Base-by-base conservation (phyloP, 441 rosid species). In the Raphanus hybrid region DNA sequence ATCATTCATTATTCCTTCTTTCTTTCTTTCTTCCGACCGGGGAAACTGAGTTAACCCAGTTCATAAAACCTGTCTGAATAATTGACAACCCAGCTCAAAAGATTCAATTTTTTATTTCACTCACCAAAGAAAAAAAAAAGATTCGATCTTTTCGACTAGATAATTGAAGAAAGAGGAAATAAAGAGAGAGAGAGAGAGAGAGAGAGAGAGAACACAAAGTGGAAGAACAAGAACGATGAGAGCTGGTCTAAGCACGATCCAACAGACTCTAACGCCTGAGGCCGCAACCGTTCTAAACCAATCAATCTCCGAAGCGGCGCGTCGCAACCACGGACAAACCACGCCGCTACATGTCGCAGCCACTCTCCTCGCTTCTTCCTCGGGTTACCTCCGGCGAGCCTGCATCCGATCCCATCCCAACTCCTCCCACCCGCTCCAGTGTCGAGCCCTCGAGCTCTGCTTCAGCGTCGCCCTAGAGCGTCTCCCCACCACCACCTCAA, bases 391-490 rank as follows among this genome's bases (percentile, higher is more conserved):
- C 78, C 86, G 99, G 34, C 99, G 91, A 82, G 98, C 99, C 0
- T 95, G 99, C 71, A 91, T 93, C 80, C 91, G 92, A 82, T 90
- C 99, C 0, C 99, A 95, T 71, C 98, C 98, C 6, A 95, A 95
- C 74, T 95, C 99, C 0, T 95, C 99, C 0, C 98, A 95, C 69
- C 99, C 99, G 0, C 86, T 95, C 12, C 99, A 95, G 98, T 95
- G 99, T 74, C 85, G 99, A 20, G 99, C 99, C 57, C 82, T 95
- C 15, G 99, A 95, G 93, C 98, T 95, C 77, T 95, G 99, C 75
- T 95, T 95, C 84, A 88, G 91, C 85, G 99, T 95, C n/a, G 99
- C 99, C 1, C 83, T 95, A 34, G 99, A 95, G 62, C 90, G 98
- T 18, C 90, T 95, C n/a, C 98, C 99, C 11, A 86, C 97, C 2